These are phyloP conservation scores for Leishmania lainsoni DNA, from an alignment of 208 protist genomes.

Conservation along the genomic window DNA sequence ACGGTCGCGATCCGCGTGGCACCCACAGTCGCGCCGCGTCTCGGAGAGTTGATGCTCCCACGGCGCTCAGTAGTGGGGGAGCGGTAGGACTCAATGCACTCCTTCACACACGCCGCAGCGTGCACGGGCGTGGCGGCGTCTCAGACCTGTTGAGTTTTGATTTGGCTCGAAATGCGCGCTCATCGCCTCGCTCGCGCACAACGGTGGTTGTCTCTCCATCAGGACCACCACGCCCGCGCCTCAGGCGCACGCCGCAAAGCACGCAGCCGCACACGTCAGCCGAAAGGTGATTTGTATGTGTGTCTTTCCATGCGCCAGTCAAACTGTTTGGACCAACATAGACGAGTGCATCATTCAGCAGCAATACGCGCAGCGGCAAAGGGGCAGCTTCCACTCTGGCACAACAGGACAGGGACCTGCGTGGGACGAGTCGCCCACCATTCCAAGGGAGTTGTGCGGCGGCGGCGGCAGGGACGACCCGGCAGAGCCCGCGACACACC, in stretches of 20 bases:
- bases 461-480: too few species aligned
- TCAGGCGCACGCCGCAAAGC: neutral
- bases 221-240: conserved; percentile 10
- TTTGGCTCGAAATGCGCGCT: conserved; percentile 35
- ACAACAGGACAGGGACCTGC: conserved; percentile 16
- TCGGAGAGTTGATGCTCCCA: conserved; percentile 34
- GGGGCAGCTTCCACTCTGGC: conserved; percentile 1
- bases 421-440: neutral
- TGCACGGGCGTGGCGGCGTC: conserved; percentile 5
- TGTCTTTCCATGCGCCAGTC: conserved; percentile 31
- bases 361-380: neutral
- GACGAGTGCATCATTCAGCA: conserved; percentile 14
- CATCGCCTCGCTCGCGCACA: conserved; percentile 31
- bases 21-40: neutral
- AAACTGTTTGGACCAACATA: conserved; percentile 37
- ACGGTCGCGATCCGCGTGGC: neutral
- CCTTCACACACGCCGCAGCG: conserved; percentile 1
- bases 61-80: conserved; percentile 7
- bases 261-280: conserved; percentile 12
- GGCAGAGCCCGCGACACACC: too few species aligned
- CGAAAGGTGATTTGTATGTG: conserved; percentile 37
- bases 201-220: conserved; percentile 19
- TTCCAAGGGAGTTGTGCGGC: conserved; percentile 20
- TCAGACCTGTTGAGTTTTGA: conserved; percentile 35
- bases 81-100: conserved; percentile 32